Conservation (phyloP, 176 grass and related monocot species). For the Carex littledalei region DNA sequence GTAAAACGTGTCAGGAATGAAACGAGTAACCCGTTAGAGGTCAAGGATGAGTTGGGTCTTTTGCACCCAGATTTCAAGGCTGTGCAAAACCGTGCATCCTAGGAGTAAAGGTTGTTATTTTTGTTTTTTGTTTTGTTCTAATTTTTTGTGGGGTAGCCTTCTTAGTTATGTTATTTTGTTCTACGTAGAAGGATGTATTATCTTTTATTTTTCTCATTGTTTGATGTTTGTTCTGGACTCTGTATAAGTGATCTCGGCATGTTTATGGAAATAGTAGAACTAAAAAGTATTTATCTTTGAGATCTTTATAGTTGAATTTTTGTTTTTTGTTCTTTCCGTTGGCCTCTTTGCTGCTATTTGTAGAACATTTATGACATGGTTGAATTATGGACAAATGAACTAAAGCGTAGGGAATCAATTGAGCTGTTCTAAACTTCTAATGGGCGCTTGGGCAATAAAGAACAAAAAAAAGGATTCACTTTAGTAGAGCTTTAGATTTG, state of each 20-base stretch:
- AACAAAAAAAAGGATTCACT: neutral
- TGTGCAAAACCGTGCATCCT: conserved; percentile 50
- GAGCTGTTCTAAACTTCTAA: neutral
- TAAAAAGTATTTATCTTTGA: conserved; percentile 1
- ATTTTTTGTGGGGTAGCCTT: conserved; percentile 35
- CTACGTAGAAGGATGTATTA: conserved; percentile 20
- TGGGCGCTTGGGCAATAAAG: neutral
- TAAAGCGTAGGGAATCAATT: neutral
- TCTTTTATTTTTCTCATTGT: conserved; percentile 16
- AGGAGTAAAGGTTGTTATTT: conserved; percentile 38
- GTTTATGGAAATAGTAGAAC: conserved; percentile 5
- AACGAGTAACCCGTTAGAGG: conserved; percentile 64
- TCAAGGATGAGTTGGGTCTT: conserved; percentile 76
- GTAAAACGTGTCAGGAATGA: conserved; percentile 94
- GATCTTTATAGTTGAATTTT: neutral
- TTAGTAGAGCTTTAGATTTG: neutral
- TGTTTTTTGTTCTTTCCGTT: neutral
- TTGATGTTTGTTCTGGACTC: conserved; percentile 17
- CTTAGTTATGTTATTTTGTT: conserved; percentile 34
- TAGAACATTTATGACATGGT: conserved; percentile 7
- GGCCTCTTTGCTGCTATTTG: neutral
- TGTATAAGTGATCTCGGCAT: conserved; percentile 3
- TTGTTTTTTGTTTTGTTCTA: conserved; percentile 39
- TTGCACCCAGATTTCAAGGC: conserved; percentile 91
- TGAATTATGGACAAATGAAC: neutral